Evolutionary conservation across 305 asterid genomes (phyloP).

Genomic region (Solanum aculeatissimum): DNA sequence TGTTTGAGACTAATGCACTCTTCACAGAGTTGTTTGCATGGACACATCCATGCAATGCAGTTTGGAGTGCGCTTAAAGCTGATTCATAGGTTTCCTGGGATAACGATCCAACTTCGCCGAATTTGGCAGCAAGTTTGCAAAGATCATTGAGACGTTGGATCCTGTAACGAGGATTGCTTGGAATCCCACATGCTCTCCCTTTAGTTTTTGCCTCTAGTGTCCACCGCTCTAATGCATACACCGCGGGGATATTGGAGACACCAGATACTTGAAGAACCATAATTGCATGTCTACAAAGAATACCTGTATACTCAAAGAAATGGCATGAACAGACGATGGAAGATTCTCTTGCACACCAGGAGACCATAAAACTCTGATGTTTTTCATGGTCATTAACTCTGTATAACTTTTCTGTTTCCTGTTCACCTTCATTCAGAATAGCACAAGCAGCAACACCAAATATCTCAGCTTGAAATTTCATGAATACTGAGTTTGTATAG

Average conservation of each 20-base stretch:
- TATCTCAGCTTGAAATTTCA: constrained; percentile 32
- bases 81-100: constrained; percentile 25
- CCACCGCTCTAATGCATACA: constrained; percentile 31
- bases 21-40: constrained; percentile 15
- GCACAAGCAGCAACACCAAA: constrained; percentile 18
- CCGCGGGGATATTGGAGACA: constrained; percentile 20
- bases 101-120: constrained; percentile 27
- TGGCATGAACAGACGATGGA: constrained; percentile 22
- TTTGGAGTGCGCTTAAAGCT: constrained; percentile 21
- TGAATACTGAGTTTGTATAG: constrained; percentile 19
- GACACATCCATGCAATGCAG: constrained; percentile 22
- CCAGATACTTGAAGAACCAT: constrained; percentile 28
- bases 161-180: constrained; percentile 8
- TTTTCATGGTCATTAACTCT: constrained; percentile 22
- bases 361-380: constrained; percentile 21
- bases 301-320: constrained; percentile 27
- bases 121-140: constrained; percentile 22
- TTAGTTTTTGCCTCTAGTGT: constrained; percentile 20
- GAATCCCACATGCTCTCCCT: constrained; percentile 4
- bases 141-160: constrained; percentile 28
- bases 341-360: constrained; percentile 17
- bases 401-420: constrained; percentile 11
- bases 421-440: constrained; percentile 17
- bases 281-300: constrained; percentile 34
- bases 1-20: constrained; percentile 3